phyloP scores from a whole-genome alignment of 345 rosid genomes.

The Alliaria petiolata region DNA sequence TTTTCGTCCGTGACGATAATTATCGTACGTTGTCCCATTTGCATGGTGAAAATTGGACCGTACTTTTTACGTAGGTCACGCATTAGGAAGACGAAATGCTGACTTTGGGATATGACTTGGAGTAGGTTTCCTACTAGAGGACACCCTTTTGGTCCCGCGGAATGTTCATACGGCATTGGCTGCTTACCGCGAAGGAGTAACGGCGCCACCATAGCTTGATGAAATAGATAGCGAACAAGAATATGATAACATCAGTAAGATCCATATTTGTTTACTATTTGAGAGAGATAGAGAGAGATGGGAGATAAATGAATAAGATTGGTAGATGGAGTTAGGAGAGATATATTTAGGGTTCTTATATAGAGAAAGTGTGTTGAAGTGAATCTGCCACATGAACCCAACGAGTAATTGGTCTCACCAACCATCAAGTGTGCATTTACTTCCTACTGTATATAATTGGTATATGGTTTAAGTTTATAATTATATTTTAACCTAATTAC shows the following conservation, averaged over 20 bases:
- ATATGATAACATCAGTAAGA: slow-evolving; percentile 45
- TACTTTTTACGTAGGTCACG: slow-evolving; percentile 66
- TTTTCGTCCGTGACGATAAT: slow-evolving; percentile 70
- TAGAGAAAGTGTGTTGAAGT: slow-evolving; percentile 24
- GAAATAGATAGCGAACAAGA: slow-evolving; percentile 39
- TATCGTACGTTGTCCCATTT: slow-evolving; percentile 93
- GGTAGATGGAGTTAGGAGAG: not conserved
- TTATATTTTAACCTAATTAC: not conserved
- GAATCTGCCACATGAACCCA: not conserved
- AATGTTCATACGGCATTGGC: slow-evolving; percentile 36
- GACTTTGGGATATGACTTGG: slow-evolving; percentile 69
- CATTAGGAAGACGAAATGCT: slow-evolving; percentile 63
- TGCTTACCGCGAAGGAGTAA: slow-evolving; percentile 8
- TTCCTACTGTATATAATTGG: not conserved
- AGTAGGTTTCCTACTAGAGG: slow-evolving; percentile 78
- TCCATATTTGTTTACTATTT: slow-evolving; percentile 41
- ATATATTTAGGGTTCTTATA: slow-evolving; percentile 18
- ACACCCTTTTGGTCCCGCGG: slow-evolving; percentile 89
- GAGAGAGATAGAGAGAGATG: not conserved
- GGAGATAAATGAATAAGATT: not conserved
- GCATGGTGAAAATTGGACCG: slow-evolving; percentile 92
- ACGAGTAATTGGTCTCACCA: slow-evolving; percentile 27
- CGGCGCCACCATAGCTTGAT: slow-evolving; percentile 57
- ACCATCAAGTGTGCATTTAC: slow-evolving; percentile 33
- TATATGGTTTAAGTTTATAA: not conserved